These are phyloP conservation scores for Pelagophyceae sp. DNA, from an alignment of 352 stramenopile genomes.

Conservation along the genomic window DNA sequence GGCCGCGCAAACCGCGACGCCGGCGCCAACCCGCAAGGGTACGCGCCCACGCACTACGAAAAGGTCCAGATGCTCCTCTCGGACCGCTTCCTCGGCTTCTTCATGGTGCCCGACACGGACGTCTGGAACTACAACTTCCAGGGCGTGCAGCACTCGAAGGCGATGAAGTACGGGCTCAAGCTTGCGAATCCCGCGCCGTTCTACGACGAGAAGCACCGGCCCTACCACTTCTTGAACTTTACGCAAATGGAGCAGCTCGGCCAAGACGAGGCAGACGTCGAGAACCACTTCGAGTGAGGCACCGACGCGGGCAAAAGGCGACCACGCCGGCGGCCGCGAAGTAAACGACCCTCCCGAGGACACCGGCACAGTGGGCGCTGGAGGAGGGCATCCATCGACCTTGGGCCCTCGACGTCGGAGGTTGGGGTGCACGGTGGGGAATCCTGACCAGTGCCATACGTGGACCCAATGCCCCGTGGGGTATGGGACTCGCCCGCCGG, in stretches of 20 bases:
- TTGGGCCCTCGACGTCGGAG: too few relatives aligned
- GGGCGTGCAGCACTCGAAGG: constrained; percentile 91
- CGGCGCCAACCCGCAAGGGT: constrained; percentile 78
- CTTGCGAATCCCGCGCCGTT: constrained; percentile 90
- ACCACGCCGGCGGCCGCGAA: too few relatives aligned
- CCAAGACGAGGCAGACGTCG: constrained; percentile 65
- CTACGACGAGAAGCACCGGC: constrained; percentile 95
- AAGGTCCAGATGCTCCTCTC: constrained; percentile 99
- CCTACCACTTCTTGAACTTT: constrained; percentile 98
- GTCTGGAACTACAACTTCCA: constrained; percentile 99
- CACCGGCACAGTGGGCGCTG: too few relatives aligned
- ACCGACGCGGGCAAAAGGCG: too few relatives aligned
- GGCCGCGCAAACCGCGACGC: constrained; percentile 92
- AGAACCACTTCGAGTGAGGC: constrained; percentile 56
- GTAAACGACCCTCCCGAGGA: too few relatives aligned
- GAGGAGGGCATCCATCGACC: too few relatives aligned
- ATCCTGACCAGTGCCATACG: too few relatives aligned
- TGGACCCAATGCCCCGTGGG: too few relatives aligned
- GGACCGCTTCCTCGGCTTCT: constrained; percentile 98
- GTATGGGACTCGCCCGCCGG: too few relatives aligned
- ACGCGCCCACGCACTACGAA: constrained; percentile 91
- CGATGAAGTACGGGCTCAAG: constrained; percentile 95
- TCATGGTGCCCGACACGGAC: constrained; percentile 95
- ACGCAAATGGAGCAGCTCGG: constrained; percentile 74
- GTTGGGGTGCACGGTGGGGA: too few relatives aligned